Evolutionary conservation across 805 yeast genomes (phyloP), one percentile per base, ranked within the genome.

Genomic region (Wickerhamiella parazyma): DNA sequence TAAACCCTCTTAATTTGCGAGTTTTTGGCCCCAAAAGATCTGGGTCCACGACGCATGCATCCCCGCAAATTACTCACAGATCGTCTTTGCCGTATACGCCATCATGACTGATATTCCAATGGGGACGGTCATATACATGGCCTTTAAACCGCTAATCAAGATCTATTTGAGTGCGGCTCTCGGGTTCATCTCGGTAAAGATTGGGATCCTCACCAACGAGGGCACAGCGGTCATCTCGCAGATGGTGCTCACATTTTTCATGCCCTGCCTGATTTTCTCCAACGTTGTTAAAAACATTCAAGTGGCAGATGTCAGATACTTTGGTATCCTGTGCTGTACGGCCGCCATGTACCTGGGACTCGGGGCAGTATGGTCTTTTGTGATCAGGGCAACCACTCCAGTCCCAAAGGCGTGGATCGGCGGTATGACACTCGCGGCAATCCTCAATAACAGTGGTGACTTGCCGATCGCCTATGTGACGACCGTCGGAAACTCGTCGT

Each of bases 61-160:
- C 31, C 24, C 24, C 24, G 24, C 33, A 28, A 28, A 17, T 33
- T 33, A 19, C 20, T 33, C 34, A 16, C 34, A 14, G n/a, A 8
- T 31, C 9, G 20, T 28, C 33, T 11, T 12, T 14, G 33, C 9
- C 16, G 9, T 8, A 21, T 8, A 21, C 24, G 8, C 24, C 5
- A 21, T 12, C 19, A 42, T 42, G 45, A 24, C 36, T 8, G 25
- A 41, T 12, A 36, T 49, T 31, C 34, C 68, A 2, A 52, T 78
- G 25, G 89, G 91, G 14, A 68, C 69, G 33, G 75, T 83, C 29
- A 78, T 85, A 5, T 84, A 80, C 62, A 71, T 83, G 19, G 75
- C 94, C 0, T 78, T 80, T 45, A 84, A 83, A 64, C 95, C 95
- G n/a, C 78, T 84, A 46, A 69, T 83, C 61, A 85, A 85, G 60